These are phyloP conservation scores for Coccomyxa sp. DNA, from an alignment of 139 green algal genomes.

Conservation along the genomic window DNA sequence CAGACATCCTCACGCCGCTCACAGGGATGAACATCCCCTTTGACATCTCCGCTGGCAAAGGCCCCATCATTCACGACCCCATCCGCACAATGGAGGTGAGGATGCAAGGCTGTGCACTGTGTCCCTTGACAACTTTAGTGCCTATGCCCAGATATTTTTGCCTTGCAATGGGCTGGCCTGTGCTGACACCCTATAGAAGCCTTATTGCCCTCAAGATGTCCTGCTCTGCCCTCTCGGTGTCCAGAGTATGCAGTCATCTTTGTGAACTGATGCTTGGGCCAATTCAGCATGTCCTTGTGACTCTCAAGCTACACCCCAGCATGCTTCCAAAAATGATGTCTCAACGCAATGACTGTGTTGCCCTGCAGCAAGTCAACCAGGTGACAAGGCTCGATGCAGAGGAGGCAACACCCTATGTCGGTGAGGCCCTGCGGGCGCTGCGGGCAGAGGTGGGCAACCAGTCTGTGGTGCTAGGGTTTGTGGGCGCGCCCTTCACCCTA, in stretches of 20 bases:
- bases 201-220: not conserved
- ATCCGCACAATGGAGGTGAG: slow-evolving; percentile 83
- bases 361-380: slow-evolving; percentile 66
- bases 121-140: not conserved
- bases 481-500: slow-evolving; percentile 91
- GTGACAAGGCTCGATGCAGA: slow-evolving; percentile 70
- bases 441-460: slow-evolving; percentile 64
- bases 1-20: slow-evolving; percentile 91
- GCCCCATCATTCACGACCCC: slow-evolving; percentile 85
- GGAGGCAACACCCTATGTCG: slow-evolving; percentile 73
- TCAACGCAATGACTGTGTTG: not conserved
- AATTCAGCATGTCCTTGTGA: too few relatives aligned
- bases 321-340: too few relatives aligned
- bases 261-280: too few relatives aligned
- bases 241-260: too few relatives aligned
- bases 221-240: too few relatives aligned
- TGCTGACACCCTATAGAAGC: not conserved
- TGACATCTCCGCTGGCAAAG: slow-evolving; percentile 79
- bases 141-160: too few relatives aligned
- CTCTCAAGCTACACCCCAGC: too few relatives aligned
- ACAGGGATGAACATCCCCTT: slow-evolving; percentile 94
- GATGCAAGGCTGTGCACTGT: not conserved
- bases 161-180: not conserved
- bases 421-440: slow-evolving; percentile 74
- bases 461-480: slow-evolving; percentile 86